phyloP scores from a whole-genome alignment of 2,329 filamentous ascomycete genomes.

The Scytalidium sp. region DNA sequence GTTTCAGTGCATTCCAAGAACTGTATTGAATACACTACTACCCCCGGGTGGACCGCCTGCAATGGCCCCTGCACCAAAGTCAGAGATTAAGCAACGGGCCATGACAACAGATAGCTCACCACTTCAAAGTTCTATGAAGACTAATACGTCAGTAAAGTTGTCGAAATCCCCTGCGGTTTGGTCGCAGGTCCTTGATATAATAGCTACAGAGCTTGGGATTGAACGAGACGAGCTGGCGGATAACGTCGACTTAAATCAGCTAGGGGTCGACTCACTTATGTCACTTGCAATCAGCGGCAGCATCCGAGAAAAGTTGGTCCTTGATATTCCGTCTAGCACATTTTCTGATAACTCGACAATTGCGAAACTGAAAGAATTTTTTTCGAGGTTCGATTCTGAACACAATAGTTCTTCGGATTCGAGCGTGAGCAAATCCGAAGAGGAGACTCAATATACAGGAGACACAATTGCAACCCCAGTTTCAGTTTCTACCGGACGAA shows the following conservation, averaged over 20 bases:
- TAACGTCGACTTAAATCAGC: conserved; percentile 52
- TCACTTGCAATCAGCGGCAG: conserved; percentile 54
- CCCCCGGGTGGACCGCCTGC: conserved; percentile 52
- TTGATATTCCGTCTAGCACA: conserved; percentile 49
- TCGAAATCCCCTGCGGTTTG: conserved; percentile 46
- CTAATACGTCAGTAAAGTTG: not conserved
- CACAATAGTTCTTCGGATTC: not conserved
- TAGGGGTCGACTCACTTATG: conserved; percentile 62
- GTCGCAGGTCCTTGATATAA: conserved; percentile 46
- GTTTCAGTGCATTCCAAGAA: conserved; percentile 43
- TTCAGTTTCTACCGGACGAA: not conserved
- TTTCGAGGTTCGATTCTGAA: conserved; percentile 34
- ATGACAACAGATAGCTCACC: not conserved
- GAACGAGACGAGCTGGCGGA: conserved; percentile 52
- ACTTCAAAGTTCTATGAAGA: conserved; percentile 28
- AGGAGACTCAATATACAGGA: not conserved
- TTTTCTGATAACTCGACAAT: conserved; percentile 53
- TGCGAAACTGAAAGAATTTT: conserved; percentile 47
- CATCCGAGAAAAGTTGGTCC: conserved; percentile 55
- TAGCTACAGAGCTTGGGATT: conserved; percentile 55
- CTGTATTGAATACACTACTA: conserved; percentile 48
- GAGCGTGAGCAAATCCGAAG: not conserved
- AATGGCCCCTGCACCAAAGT: conserved; percentile 29
- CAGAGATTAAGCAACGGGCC: conserved; percentile 27
- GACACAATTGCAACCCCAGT: not conserved